phyloP scores from a whole-genome alignment of 2,329 filamentous ascomycete genomes.

The Arthrinium phaeospermum region DNA sequence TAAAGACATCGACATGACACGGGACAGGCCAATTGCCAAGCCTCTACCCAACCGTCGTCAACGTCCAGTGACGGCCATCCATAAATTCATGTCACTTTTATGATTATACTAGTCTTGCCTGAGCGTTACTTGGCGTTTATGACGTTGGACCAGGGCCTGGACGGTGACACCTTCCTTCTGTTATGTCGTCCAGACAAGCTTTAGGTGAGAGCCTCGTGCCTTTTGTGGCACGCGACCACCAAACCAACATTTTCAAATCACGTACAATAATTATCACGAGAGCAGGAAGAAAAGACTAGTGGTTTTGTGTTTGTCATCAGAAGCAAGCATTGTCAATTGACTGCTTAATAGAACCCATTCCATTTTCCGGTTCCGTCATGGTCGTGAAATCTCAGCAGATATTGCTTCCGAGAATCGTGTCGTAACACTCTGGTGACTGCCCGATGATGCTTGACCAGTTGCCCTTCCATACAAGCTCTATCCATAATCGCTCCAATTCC shows the following conservation, averaged over 20 bases:
- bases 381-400: slow-evolving; percentile 22
- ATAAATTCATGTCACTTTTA: too few species aligned
- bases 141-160: not conserved
- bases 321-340: slow-evolving; percentile 26
- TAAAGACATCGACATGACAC: too few species aligned
- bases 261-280: not conserved
- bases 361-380: slow-evolving; percentile 21
- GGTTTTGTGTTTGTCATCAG: slow-evolving; percentile 6
- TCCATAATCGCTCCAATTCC: slow-evolving; percentile 4
- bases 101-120: too few species aligned
- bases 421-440: slow-evolving; percentile 21
- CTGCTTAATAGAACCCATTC: slow-evolving; percentile 24
- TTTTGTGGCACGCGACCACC: not conserved
- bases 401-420: slow-evolving; percentile 22
- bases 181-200: slow-evolving; percentile 1
- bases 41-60: too few species aligned
- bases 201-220: not conserved
- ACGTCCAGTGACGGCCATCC: too few species aligned
- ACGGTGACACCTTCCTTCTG: not conserved
- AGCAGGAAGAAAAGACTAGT: not conserved
- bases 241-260: not conserved
- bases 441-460: slow-evolving; percentile 24
- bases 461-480: slow-evolving; percentile 18
- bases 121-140: too few species aligned
- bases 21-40: too few species aligned